Conservation (phyloP, 257 asterid species). For the Dorcoceras hygrometricum region DNA sequence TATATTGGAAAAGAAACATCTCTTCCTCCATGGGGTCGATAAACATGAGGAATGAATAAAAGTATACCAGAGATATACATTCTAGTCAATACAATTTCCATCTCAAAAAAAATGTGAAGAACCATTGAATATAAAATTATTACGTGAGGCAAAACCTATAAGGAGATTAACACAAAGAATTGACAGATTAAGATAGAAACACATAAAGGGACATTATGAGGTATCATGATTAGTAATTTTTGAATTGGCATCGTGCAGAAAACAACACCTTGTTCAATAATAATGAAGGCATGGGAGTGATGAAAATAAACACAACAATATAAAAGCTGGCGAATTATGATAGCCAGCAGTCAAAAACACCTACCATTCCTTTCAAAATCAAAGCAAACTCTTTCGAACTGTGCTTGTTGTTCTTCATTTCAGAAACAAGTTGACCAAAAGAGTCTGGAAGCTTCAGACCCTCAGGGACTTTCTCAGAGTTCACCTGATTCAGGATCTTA, state of each 20-base stretch:
- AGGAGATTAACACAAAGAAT: neutral
- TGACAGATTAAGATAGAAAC: neutral
- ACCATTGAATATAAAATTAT: neutral
- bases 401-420: conserved; percentile 77
- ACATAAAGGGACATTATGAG: neutral
- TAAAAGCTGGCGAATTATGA: conserved; percentile 3
- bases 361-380: conserved; percentile 95
- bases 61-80: neutral
- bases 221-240: conserved; percentile 4
- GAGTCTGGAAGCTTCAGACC: conserved; percentile 85
- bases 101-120: neutral
- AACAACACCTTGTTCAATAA: neutral
- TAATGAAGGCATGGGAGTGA: neutral
- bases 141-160: neutral
- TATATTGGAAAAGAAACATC: too few relatives aligned
- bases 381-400: conserved; percentile 85
- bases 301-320: neutral
- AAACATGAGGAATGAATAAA: neutral
- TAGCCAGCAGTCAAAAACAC: conserved; percentile 19
- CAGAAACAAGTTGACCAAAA: conserved; percentile 85
- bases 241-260: neutral
- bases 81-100: neutral
- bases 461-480: conserved; percentile 82
- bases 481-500: conserved; percentile 88
- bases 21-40: neutral